A percentile compares a stretch with the other conserved stretches of the same genome.
phyloP scores from a whole-genome alignment of 441 rosid genomes.

The Cnidoscolus chayamansa region DNA sequence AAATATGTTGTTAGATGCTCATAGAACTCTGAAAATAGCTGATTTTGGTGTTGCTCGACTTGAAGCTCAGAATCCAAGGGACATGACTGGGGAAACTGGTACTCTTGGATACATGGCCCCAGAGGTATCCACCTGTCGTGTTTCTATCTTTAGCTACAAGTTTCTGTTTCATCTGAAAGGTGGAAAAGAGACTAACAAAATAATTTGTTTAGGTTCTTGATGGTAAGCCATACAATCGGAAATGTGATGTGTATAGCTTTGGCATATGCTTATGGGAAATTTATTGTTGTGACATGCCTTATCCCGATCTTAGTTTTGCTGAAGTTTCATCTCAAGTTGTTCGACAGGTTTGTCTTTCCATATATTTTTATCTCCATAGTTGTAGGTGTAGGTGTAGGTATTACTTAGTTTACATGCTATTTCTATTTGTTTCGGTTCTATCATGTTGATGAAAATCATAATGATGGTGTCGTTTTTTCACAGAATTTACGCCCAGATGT shows the following conservation, averaged over 20 bases:
- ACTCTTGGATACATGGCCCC: slow-evolving; percentile 96
- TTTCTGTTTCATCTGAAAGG: slow-evolving; percentile 12
- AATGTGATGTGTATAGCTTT: slow-evolving; percentile 90
- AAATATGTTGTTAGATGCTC: slow-evolving; percentile 66
- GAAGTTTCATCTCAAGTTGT: slow-evolving; percentile 83
- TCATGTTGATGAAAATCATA: neutral
- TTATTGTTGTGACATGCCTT: slow-evolving; percentile 88
- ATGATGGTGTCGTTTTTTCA: neutral
- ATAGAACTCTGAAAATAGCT: slow-evolving; percentile 64
- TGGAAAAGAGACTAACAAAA: slow-evolving; percentile 10
- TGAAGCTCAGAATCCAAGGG: slow-evolving; percentile 82
- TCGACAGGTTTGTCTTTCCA: slow-evolving; percentile 56
- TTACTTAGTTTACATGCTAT: neutral
- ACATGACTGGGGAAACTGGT: slow-evolving; percentile 96
- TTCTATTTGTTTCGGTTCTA: neutral
- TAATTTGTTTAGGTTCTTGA: slow-evolving; percentile 56
- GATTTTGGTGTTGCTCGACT: slow-evolving; percentile 96
- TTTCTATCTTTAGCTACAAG: slow-evolving; percentile 1
- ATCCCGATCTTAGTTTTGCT: slow-evolving; percentile 72
- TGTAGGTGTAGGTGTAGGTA: neutral
- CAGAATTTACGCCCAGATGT: slow-evolving; percentile 79
- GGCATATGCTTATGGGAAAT: slow-evolving; percentile 94
- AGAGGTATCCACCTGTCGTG: slow-evolving; percentile 46
- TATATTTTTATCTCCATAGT: slow-evolving; percentile 1
- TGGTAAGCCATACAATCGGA: slow-evolving; percentile 90